These are phyloP conservation scores for Persicaria maculosa DNA, from an alignment of 148 eudicot species.

Conservation along the genomic window DNA sequence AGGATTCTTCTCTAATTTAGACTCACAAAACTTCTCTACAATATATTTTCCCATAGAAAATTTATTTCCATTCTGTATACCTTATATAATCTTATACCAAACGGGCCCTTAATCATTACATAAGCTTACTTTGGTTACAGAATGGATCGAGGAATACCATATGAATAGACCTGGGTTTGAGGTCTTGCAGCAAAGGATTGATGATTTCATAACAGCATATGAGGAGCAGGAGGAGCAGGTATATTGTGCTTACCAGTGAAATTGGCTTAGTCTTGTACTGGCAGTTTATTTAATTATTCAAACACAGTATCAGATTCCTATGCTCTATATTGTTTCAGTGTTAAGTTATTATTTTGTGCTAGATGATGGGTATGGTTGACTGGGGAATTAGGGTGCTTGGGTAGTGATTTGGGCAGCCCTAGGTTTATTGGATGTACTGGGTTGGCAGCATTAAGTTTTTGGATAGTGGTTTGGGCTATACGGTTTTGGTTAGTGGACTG, in stretches of 20 bases:
- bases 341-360: not conserved
- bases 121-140: constrained; percentile 29
- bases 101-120: not conserved
- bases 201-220: constrained; percentile 59
- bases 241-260: constrained; percentile 6
- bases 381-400: not conserved
- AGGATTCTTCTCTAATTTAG: no score
- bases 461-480: no score
- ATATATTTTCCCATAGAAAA: no score
- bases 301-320: not conserved
- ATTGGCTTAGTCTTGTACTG: not conserved
- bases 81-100: no score
- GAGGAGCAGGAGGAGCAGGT: constrained; percentile 77
- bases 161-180: constrained; percentile 64
- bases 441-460: no score
- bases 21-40: no score
- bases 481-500: no score
- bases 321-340: not conserved
- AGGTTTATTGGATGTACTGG: no score
- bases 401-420: no score
- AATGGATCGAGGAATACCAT: constrained; percentile 64
- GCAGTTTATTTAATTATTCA: not conserved
- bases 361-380: not conserved
- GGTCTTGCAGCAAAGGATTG: constrained; percentile 67
- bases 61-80: no score